These are phyloP conservation scores for Tricholomella constricta DNA, from an alignment of 768 basidiomycete genomes.

Conservation along the genomic window DNA sequence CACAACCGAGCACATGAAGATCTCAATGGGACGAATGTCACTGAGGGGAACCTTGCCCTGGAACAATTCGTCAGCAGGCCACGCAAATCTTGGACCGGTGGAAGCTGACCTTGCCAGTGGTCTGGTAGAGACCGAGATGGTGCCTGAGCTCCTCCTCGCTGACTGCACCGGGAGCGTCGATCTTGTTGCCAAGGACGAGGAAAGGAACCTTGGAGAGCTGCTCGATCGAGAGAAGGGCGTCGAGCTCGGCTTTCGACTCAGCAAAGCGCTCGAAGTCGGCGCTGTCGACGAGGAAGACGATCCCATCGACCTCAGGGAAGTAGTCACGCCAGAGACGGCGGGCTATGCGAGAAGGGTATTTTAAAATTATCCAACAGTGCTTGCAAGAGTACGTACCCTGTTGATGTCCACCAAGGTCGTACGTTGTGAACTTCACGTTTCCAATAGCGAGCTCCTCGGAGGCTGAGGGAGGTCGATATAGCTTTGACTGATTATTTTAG, in stretches of 20 bases:
- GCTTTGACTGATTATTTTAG: slow-evolving; percentile 10
- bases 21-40: slow-evolving; percentile 97
- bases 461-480: slow-evolving; percentile 49
- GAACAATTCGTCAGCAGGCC: slow-evolving; percentile 2
- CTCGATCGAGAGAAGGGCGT: slow-evolving; percentile 94
- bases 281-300: slow-evolving; percentile 97
- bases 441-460: slow-evolving; percentile 99
- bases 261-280: slow-evolving; percentile 96
- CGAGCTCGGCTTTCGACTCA: slow-evolving; percentile 96
- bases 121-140: slow-evolving; percentile 94
- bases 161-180: slow-evolving; percentile 97
- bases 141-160: slow-evolving; percentile 97
- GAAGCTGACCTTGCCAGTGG: slow-evolving; percentile 90
- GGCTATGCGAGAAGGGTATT: slow-evolving; percentile 42
- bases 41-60: slow-evolving; percentile 96
- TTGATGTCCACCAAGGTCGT: slow-evolving; percentile 96
- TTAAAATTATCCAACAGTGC: not conserved
- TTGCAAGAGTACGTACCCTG: slow-evolving; percentile 60
- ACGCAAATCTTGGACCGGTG: not conserved
- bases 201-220: slow-evolving; percentile 96
- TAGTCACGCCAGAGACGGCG: slow-evolving; percentile 99
- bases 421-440: slow-evolving; percentile 98
- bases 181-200: slow-evolving; percentile 99
- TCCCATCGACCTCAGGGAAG: slow-evolving; percentile 99
- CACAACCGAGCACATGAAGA: slow-evolving; percentile 99